phyloP scores from a whole-genome alignment of 768 basidiomycete genomes.

The Termitomyces sp. region DNA sequence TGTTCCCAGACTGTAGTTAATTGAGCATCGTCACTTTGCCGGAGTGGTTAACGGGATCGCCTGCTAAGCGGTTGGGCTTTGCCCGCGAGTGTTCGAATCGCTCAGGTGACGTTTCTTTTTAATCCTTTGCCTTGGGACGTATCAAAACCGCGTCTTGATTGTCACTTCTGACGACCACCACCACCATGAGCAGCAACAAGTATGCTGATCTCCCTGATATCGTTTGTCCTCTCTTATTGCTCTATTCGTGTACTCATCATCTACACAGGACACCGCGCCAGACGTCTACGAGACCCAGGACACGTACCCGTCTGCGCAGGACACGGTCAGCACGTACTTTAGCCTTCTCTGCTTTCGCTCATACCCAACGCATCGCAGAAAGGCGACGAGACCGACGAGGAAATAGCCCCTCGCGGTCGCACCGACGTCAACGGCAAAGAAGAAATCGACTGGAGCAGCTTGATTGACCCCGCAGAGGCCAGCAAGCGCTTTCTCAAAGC shows the following conservation, averaged over 20 bases:
- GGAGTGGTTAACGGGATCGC: constrained; percentile 92
- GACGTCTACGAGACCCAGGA: constrained; percentile 95
- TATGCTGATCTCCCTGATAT: constrained; percentile 93
- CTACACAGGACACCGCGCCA: constrained; percentile 75
- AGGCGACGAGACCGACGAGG: constrained; percentile 68
- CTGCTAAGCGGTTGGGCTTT: constrained; percentile 62
- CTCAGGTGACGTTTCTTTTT: constrained; percentile 44
- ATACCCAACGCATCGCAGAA: constrained; percentile 32
- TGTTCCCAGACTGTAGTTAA: no score
- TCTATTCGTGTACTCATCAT: not conserved
- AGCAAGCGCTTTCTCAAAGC: constrained; percentile 68
- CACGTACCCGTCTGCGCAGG: constrained; percentile 48
- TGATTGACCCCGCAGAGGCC: constrained; percentile 67
- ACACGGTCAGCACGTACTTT: constrained; percentile 38
- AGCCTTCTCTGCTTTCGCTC: constrained; percentile 2
- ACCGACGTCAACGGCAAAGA: constrained; percentile 45
- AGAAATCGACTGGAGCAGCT: constrained; percentile 64
- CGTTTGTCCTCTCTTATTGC: constrained; percentile 41
- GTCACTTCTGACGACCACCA: not conserved
- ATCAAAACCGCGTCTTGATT: not conserved
- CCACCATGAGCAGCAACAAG: constrained; percentile 63
- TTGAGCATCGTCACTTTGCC: constrained; percentile 96
- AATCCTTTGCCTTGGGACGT: not conserved
- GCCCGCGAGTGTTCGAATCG: constrained; percentile 52
- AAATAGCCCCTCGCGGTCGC: constrained; percentile 39